A percentile compares a stretch with the other conserved stretches of the same genome.
phyloP scores from a whole-genome alignment of 2,329 filamentous ascomycete genomes.

The Cladosporium sp. region DNA sequence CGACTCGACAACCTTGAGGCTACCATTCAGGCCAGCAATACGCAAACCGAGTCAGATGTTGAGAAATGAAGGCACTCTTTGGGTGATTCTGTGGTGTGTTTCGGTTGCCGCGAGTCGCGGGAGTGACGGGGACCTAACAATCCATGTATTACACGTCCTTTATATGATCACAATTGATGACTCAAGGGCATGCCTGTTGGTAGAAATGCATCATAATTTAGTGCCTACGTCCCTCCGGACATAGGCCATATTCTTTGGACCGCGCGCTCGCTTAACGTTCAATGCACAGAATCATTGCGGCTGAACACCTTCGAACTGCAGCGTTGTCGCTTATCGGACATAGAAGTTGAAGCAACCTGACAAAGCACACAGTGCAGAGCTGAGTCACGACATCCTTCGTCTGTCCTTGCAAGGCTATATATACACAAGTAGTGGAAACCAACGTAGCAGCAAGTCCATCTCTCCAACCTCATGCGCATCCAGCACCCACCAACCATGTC shows the following conservation, averaged over 20 bases:
- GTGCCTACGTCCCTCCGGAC: too few species aligned
- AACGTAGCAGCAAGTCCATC: neutral
- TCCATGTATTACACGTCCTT: too few species aligned
- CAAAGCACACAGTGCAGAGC: neutral
- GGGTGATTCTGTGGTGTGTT: too few species aligned
- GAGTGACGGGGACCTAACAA: too few species aligned
- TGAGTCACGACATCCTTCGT: neutral
- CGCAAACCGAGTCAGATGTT: constrained; percentile 14
- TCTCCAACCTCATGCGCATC: neutral
- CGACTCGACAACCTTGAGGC: constrained; percentile 79
- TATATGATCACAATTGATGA: too few species aligned
- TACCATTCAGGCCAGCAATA: constrained; percentile 58
- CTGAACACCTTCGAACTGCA: too few species aligned
- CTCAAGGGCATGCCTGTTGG: too few species aligned
- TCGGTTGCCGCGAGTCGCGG: neutral
- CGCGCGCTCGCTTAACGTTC: too few species aligned
- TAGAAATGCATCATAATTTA: too few species aligned
- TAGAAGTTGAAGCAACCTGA: neutral
- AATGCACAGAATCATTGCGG: too few species aligned
- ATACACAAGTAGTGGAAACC: neutral
- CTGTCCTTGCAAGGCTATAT: neutral
- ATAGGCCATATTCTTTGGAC: too few species aligned
- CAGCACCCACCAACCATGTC: neutral
- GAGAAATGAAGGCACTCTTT: constrained; percentile 10
- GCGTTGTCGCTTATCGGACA: neutral